Percentiles rank a stretch among this genome's conserved stretches.
These are phyloP conservation scores for Inga oerstediana DNA, from an alignment of 306 rosid genomes.

Conservation along the genomic window DNA sequence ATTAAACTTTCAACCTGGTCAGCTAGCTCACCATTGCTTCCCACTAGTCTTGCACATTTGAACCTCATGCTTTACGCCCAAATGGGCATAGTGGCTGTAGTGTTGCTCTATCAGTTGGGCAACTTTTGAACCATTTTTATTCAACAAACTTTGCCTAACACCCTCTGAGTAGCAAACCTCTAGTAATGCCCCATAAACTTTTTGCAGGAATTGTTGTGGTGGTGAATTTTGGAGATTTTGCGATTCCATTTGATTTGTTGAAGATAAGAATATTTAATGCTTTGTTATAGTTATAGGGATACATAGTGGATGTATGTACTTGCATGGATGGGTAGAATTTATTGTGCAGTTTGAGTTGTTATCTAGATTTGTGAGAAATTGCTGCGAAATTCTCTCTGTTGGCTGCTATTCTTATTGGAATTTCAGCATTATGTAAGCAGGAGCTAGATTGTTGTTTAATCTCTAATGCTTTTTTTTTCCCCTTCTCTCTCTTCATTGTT, in stretches of 20 bases:
- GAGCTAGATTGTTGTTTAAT: background rate
- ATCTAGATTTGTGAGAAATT: background rate
- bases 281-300: background rate
- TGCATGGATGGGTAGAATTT: background rate
- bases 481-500: background rate
- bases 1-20: background rate
- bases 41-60: background rate
- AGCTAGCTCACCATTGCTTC: background rate
- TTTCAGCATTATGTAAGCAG: background rate
- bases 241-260: background rate
- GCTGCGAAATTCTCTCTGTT: background rate
- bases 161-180: background rate
- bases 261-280: background rate
- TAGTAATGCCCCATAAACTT: background rate
- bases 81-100: background rate
- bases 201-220: slow-evolving; percentile 5
- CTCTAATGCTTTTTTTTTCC: background rate
- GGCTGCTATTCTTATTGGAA: background rate
- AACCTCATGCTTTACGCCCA: background rate
- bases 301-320: background rate
- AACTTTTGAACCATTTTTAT: background rate
- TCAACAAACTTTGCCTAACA: background rate
- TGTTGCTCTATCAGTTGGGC: background rate
- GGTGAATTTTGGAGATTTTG: background rate
- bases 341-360: background rate